phyloP scores from a whole-genome alignment of 805 yeast genomes.

The Hyphopichia homilentoma region DNA sequence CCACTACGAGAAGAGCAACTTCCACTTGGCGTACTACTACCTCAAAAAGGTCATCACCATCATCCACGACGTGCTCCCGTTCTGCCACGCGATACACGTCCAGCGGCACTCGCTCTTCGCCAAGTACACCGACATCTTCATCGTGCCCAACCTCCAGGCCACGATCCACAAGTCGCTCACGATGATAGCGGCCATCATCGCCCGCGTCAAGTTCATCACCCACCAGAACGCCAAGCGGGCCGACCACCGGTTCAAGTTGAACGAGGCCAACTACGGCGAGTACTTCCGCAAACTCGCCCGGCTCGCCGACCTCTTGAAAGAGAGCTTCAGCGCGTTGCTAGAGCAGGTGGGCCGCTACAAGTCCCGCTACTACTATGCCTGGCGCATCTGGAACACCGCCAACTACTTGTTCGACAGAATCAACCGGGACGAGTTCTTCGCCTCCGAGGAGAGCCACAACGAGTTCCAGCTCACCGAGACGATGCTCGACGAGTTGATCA shows the following conservation, averaged over 20 bases:
- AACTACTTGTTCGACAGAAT: too few species aligned
- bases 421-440: too few species aligned
- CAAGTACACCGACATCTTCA: slow-evolving; percentile 14
- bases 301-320: slow-evolving; percentile 7
- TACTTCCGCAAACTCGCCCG: slow-evolving; percentile 7
- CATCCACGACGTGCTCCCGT: slow-evolving; percentile 17
- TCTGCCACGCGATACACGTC: slow-evolving; percentile 11
- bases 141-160: slow-evolving; percentile 15
- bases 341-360: slow-evolving; percentile 9
- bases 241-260: slow-evolving; percentile 8
- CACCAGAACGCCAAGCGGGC: neutral
- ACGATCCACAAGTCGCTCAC: slow-evolving; percentile 15
- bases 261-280: slow-evolving; percentile 3
- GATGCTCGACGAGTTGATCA: neutral
- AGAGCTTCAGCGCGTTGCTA: slow-evolving; percentile 9
- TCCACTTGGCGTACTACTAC: slow-evolving; percentile 21
- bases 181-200: slow-evolving; percentile 4
- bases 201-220: slow-evolving; percentile 4
- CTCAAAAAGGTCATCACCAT: slow-evolving; percentile 22
- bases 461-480: too few species aligned
- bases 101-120: slow-evolving; percentile 5
- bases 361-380: slow-evolving; percentile 25
- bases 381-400: too few species aligned
- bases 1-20: slow-evolving; percentile 22
- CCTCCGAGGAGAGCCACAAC: too few species aligned